These are phyloP conservation scores for Eucalyptus tenuipes DNA, from an alignment of 345 rosid genomes.

Conservation along the genomic window DNA sequence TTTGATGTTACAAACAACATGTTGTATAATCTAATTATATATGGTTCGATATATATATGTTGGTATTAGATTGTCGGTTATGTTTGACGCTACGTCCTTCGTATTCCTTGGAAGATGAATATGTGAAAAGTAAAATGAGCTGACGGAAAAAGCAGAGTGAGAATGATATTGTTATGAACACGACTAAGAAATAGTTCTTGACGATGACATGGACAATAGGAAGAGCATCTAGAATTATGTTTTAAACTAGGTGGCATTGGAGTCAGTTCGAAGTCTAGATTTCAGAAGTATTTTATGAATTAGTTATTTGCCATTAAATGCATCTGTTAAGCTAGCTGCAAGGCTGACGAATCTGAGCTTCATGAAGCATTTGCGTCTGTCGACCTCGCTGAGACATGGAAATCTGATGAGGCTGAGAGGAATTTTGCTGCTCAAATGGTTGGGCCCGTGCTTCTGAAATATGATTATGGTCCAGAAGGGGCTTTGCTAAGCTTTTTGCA, in stretches of 20 bases:
- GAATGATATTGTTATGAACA: too few species aligned
- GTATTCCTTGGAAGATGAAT: not conserved
- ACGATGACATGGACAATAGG: too few species aligned
- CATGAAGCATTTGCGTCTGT: slow-evolving; percentile 61
- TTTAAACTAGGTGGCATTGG: too few species aligned
- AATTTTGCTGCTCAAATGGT: slow-evolving; percentile 76
- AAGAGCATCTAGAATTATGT: too few species aligned
- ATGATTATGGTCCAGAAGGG: slow-evolving; percentile 74
- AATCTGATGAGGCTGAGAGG: slow-evolving; percentile 65
- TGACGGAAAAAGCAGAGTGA: not conserved
- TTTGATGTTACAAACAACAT: too few species aligned
- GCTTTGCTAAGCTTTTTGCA: slow-evolving; percentile 47
- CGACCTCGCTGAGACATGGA: slow-evolving; percentile 64
- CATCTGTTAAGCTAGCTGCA: slow-evolving; percentile 72
- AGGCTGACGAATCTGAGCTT: slow-evolving; percentile 67
- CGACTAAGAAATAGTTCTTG: too few species aligned
- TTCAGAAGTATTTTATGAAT: too few species aligned
- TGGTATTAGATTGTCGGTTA: too few species aligned
- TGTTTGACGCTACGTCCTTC: too few species aligned
- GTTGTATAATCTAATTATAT: too few species aligned
- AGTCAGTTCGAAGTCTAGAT: too few species aligned
- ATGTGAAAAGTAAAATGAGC: not conserved
- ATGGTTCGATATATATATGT: too few species aligned
- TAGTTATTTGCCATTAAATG: slow-evolving; percentile 24
- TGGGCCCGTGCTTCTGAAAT: slow-evolving; percentile 84